A percentile compares a stretch with the other conserved stretches of the same genome.
These are phyloP conservation scores for Dianthus caryophyllus DNA, from an alignment of 148 eudicot species.

Conservation along the genomic window DNA sequence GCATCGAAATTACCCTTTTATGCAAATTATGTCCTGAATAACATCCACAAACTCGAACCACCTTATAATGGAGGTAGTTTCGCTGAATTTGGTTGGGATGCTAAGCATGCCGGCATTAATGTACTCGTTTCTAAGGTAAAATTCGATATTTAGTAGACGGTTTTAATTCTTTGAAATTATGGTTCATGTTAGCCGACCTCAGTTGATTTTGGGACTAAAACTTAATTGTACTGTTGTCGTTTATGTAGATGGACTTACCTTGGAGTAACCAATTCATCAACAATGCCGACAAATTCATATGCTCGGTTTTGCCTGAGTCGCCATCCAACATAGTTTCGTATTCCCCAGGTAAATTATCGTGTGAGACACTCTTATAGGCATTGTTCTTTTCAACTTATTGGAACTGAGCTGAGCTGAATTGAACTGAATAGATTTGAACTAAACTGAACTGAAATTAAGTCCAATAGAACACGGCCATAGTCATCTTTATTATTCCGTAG, in stretches of 20 bases:
- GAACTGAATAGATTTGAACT: too few species aligned
- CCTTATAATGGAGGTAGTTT: constrained; percentile 25
- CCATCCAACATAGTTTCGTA: constrained; percentile 37
- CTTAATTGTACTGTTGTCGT: too few species aligned
- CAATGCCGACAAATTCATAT: constrained; percentile 44
- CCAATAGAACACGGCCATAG: too few species aligned
- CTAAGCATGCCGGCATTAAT: constrained; percentile 63
- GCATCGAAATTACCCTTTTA: constrained; percentile 41
- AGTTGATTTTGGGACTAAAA: too few species aligned
- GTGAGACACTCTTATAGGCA: not conserved
- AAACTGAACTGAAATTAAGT: too few species aligned
- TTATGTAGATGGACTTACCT: constrained; percentile 23
- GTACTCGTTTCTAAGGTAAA: constrained; percentile 60
- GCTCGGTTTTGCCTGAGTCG: constrained; percentile 59
- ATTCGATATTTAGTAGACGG: not conserved
- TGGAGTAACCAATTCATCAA: constrained; percentile 30
- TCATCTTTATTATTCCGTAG: too few species aligned
- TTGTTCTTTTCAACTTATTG: too few species aligned
- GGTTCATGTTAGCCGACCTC: too few species aligned
- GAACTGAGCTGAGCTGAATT: too few species aligned
- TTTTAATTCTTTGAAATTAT: not conserved
- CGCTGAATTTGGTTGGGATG: constrained; percentile 69
- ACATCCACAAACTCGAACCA: constrained; percentile 28
- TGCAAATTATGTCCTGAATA: constrained; percentile 35
- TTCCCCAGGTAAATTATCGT: constrained; percentile 28